A percentile compares a stretch with the other conserved stretches of the same genome.
These are phyloP conservation scores for Santalum album DNA, from an alignment of 164 flowering plant species.

Conservation along the genomic window DNA sequence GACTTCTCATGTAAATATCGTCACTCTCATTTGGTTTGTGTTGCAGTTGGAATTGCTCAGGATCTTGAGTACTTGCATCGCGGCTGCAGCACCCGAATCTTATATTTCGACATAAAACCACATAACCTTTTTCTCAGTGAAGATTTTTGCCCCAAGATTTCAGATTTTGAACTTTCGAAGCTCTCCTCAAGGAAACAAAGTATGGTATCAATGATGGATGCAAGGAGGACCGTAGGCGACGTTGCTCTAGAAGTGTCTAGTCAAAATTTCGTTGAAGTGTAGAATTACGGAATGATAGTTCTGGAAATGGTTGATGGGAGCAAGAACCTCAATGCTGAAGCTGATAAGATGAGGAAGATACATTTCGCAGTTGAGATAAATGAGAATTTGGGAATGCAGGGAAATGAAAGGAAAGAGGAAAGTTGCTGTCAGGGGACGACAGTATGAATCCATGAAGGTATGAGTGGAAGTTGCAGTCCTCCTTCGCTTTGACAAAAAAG, in stretches of 20 bases:
- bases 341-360: background rate
- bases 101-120: constrained; percentile 44
- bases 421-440: no score
- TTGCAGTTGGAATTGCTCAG: constrained; percentile 29
- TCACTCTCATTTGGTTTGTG: no score
- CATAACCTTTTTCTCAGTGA: constrained; percentile 32
- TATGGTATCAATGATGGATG: constrained; percentile 19
- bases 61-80: constrained; percentile 38
- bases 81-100: constrained; percentile 29
- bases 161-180: constrained; percentile 36
- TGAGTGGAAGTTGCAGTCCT: no score
- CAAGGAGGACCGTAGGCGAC: constrained; percentile 36
- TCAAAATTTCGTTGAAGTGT: constrained; percentile 22
- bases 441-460: no score
- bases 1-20: no score
- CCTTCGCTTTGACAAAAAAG: no score
- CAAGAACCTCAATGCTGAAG: background rate
- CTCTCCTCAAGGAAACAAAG: constrained; percentile 17
- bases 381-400: background rate
- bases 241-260: constrained; percentile 36
- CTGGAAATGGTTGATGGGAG: constrained; percentile 6
- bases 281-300: constrained; percentile 6
- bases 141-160: constrained; percentile 29
- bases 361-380: constrained; percentile 9
- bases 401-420: constrained; percentile 6